phyloP scores from a whole-genome alignment of 2,329 filamentous ascomycete species.

The Neopestalotiopsis sp. region DNA sequence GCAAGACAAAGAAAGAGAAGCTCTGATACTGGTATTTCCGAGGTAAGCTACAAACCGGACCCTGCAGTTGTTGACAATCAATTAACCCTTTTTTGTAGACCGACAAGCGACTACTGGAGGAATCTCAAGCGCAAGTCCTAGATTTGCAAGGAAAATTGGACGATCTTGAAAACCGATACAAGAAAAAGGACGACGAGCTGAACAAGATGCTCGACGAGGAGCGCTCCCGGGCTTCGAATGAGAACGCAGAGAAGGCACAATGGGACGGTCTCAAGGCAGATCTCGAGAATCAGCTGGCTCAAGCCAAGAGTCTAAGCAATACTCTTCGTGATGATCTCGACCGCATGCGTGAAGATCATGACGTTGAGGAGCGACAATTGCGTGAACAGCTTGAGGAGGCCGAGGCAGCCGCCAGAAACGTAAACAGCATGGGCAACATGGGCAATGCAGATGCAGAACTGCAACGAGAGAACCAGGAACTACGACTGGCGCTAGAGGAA shows the following conservation, averaged over 20 bases:
- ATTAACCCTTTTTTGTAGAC: slow-evolving; percentile 41
- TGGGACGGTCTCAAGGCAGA: slow-evolving; percentile 69
- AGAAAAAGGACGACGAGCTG: slow-evolving; percentile 75
- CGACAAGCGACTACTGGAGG: slow-evolving; percentile 75
- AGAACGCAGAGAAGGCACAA: slow-evolving; percentile 70
- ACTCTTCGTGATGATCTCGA: slow-evolving; percentile 81
- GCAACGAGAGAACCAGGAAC: slow-evolving; percentile 70
- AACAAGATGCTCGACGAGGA: slow-evolving; percentile 63
- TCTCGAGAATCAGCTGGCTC: slow-evolving; percentile 74
- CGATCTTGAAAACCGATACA: slow-evolving; percentile 70
- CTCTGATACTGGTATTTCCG: slow-evolving; percentile 33
- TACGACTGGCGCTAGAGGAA: slow-evolving; percentile 68
- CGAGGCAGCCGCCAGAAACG: slow-evolving; percentile 38
- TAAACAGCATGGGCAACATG: slow-evolving; percentile 21
- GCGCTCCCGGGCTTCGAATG: slow-evolving; percentile 55
- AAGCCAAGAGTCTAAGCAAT: slow-evolving; percentile 79
- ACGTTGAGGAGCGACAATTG: slow-evolving; percentile 65
- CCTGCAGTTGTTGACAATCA: not conserved
- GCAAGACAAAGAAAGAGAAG: slow-evolving; percentile 43
- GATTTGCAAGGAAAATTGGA: slow-evolving; percentile 77
- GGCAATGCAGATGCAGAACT: slow-evolving; percentile 56
- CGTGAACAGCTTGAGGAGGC: slow-evolving; percentile 66
- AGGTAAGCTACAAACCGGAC: slow-evolving; percentile 35
- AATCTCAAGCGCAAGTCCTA: slow-evolving; percentile 80
- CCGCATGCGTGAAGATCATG: slow-evolving; percentile 71